A percentile compares a stretch with the other conserved stretches of the same genome.
phyloP scores from a whole-genome alignment of 768 basidiomycete species.

The Myochromella boudieri region DNA sequence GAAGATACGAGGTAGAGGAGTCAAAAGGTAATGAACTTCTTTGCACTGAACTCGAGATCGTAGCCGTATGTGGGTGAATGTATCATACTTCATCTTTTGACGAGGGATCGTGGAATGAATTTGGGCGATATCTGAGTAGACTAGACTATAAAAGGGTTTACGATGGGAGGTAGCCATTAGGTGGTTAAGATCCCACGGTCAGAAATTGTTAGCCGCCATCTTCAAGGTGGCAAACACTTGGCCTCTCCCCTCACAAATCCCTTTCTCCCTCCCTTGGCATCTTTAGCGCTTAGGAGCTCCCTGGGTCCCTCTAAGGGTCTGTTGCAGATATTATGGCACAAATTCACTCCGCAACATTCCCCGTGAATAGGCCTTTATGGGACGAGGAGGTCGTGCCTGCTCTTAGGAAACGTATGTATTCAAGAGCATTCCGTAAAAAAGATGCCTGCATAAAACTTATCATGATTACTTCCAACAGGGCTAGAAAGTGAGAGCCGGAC shows the following conservation, averaged over 20 bases:
- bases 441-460: slow-evolving; percentile 12
- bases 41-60: no score
- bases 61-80: no score
- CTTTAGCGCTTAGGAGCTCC: slow-evolving; percentile 6
- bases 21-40: no score
- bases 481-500: slow-evolving; percentile 78
- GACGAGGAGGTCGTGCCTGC: slow-evolving; percentile 83
- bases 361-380: slow-evolving; percentile 55
- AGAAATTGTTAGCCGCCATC: slow-evolving; percentile 10
- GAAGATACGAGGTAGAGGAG: no score
- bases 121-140: no score
- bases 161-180: background rate
- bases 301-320: slow-evolving; percentile 6
- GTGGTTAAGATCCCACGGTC: slow-evolving; percentile 13
- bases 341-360: slow-evolving; percentile 40
- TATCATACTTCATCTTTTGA: no score
- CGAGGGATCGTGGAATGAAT: no score
- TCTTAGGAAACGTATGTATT: slow-evolving; percentile 68
- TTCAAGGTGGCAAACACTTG: slow-evolving; percentile 12
- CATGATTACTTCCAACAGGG: slow-evolving; percentile 41
- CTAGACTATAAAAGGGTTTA: slow-evolving; percentile 6
- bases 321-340: slow-evolving; percentile 33
- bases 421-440: slow-evolving; percentile 1
- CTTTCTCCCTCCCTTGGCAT: slow-evolving; percentile 1
- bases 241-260: slow-evolving; percentile 7